These are phyloP conservation scores for Trichoderma breve DNA, from an alignment of 2,329 filamentous ascomycete genomes.

Conservation along the genomic window DNA sequence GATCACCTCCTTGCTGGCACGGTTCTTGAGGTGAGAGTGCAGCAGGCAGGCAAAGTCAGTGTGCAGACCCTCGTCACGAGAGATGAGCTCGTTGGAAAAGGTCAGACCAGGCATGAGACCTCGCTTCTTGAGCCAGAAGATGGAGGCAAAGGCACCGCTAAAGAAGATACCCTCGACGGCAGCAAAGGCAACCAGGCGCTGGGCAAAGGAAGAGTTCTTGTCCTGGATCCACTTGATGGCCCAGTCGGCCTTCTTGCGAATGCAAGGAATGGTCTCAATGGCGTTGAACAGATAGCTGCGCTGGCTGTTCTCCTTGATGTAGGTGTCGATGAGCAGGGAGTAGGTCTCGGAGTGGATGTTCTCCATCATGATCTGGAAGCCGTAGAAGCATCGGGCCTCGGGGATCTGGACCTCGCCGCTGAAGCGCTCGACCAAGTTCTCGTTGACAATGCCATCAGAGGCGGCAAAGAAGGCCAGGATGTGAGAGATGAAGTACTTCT, in stretches of 20 bases:
- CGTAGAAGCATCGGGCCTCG: slow-evolving; percentile 99
- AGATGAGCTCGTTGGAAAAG: slow-evolving; percentile 99
- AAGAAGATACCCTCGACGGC: slow-evolving; percentile 99
- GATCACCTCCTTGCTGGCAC: slow-evolving; percentile 78
- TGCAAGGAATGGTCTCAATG: slow-evolving; percentile 98
- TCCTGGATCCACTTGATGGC: slow-evolving; percentile 93
- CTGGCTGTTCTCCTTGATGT: slow-evolving; percentile 97
- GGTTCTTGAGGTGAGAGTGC: slow-evolving; percentile 95
- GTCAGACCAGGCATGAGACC: slow-evolving; percentile 97
- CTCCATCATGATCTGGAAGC: slow-evolving; percentile 99
- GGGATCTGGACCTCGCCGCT: slow-evolving; percentile 94
- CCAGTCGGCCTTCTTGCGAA: slow-evolving; percentile 98
- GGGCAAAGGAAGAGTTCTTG: slow-evolving; percentile 89
- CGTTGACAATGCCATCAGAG: slow-evolving; percentile 98
- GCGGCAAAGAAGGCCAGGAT: slow-evolving; percentile 99
- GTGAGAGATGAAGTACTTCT: slow-evolving; percentile 97
- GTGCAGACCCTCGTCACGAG: slow-evolving; percentile 97
- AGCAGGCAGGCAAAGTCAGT: slow-evolving; percentile 98
- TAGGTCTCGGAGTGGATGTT: slow-evolving; percentile 99
- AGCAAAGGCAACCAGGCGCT: slow-evolving; percentile 93
- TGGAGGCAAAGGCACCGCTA: slow-evolving; percentile 95
- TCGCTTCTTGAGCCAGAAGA: slow-evolving; percentile 99
- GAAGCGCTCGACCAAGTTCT: slow-evolving; percentile 98
- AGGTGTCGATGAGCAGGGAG: slow-evolving; percentile 97
- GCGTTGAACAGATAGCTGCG: slow-evolving; percentile 95